These are phyloP conservation scores for Aschersonia sp. DNA, from an alignment of 2,329 filamentous ascomycete genomes.

Conservation along the genomic window DNA sequence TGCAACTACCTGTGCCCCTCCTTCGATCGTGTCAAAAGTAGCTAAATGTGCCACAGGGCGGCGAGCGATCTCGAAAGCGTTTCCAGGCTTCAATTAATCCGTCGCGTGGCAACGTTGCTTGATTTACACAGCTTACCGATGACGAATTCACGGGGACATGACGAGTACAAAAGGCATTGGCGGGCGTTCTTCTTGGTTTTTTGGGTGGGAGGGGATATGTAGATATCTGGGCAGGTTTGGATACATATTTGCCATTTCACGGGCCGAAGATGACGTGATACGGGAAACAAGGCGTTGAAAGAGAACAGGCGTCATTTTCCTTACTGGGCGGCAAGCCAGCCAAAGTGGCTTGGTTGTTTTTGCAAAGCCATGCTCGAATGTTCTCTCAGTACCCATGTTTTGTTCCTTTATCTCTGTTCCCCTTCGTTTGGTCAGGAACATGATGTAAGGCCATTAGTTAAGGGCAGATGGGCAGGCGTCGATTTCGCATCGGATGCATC, in stretches of 20 bases:
- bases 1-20: no score
- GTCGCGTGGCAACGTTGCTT: background rate
- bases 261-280: background rate
- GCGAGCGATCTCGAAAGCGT: conserved; percentile 5
- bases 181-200: background rate
- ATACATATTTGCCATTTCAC: background rate
- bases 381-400: background rate
- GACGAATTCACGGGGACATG: background rate
- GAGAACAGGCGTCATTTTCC: background rate
- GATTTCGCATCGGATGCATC: no score
- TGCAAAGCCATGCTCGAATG: background rate
- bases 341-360: background rate
- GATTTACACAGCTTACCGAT: background rate
- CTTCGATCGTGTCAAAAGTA: no score
- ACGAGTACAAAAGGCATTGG: background rate
- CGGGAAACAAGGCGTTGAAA: background rate
- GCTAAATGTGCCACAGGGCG: background rate
- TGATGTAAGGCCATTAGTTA: no score
- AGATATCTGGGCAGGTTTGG: background rate
- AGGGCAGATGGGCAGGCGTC: no score
- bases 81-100: conserved; percentile 3
- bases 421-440: background rate
- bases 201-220: background rate
- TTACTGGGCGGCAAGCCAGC: background rate
- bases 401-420: background rate